Evolutionary conservation across 2,329 filamentous ascomycete genomes (phyloP).

Genomic region (Talaromyces sp.): DNA sequence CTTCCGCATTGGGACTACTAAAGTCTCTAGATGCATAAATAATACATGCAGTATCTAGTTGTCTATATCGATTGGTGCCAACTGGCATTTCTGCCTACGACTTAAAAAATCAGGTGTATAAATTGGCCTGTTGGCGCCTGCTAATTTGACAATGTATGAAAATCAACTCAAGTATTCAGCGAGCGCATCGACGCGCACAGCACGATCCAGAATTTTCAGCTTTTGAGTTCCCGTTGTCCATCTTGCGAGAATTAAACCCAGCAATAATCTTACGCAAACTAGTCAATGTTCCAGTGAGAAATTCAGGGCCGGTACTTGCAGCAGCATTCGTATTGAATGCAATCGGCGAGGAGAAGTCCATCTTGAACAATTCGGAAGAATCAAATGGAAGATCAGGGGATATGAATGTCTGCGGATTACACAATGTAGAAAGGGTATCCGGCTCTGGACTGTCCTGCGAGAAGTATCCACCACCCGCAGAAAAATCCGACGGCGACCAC

Average conservation of each 20-base stretch:
- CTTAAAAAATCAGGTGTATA: too few relatives aligned
- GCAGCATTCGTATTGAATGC: constrained; percentile 20
- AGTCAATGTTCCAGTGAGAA: constrained; percentile 41
- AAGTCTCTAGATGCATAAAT: not conserved
- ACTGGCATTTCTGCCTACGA: too few relatives aligned
- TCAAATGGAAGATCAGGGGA: constrained; percentile 3
- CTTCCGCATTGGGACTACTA: not conserved
- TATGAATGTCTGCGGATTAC: not conserved
- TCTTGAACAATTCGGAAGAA: not conserved
- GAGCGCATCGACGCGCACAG: constrained; percentile 6
- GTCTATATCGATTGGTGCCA: too few relatives aligned
- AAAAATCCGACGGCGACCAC: constrained; percentile 11
- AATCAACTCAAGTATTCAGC: not conserved
- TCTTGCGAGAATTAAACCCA: constrained; percentile 25
- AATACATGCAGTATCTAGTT: not conserved
- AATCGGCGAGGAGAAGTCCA: constrained; percentile 7
- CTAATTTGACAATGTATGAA: too few relatives aligned
- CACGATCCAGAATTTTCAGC: constrained; percentile 9
- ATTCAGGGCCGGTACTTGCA: constrained; percentile 30
- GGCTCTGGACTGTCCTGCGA: not conserved
- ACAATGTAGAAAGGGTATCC: not conserved
- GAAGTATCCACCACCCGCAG: not conserved
- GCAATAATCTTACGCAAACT: constrained; percentile 42
- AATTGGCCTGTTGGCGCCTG: too few relatives aligned
- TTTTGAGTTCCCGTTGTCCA: not conserved